Evolutionary conservation across 2,329 filamentous ascomycete species (phyloP).

Genomic region (Fusarium falciforme): DNA sequence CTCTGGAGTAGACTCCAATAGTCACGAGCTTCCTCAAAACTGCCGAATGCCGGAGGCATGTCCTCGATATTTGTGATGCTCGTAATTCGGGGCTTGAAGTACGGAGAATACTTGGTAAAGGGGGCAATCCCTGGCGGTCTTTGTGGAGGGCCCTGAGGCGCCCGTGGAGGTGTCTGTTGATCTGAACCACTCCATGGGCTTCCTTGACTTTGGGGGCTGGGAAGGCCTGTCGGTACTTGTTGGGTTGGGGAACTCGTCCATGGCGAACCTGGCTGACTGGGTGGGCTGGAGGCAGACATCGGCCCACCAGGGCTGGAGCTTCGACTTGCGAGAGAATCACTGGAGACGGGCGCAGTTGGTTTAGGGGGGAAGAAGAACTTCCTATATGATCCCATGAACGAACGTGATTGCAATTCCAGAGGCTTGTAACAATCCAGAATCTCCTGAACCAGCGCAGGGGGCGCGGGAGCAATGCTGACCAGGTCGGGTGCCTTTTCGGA

Average conservation of each 20-base stretch:
- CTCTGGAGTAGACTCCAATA: constrained; percentile 54
- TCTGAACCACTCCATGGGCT: constrained; percentile 42
- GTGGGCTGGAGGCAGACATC: constrained; percentile 31
- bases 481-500: constrained; percentile 50
- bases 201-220: constrained; percentile 50
- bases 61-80: constrained; percentile 47
- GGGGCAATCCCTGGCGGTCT: constrained; percentile 50
- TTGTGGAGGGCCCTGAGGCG: constrained; percentile 25
- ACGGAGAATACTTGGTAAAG: constrained; percentile 53
- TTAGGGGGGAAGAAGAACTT: constrained; percentile 49
- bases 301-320: constrained; percentile 17
- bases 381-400: constrained; percentile 53
- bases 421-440: constrained; percentile 55
- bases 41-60: constrained; percentile 47
- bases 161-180: constrained; percentile 32
- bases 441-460: constrained; percentile 51
- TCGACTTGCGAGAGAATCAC: constrained; percentile 7
- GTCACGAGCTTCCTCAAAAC: constrained; percentile 50
- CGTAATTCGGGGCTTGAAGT: constrained; percentile 49
- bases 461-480: constrained; percentile 52
- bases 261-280: constrained; percentile 45
- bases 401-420: constrained; percentile 53
- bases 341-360: constrained; percentile 10
- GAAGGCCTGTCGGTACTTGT: constrained; percentile 37
- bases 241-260: constrained; percentile 24